Evolutionary conservation across 2,329 filamentous ascomycete species (phyloP), one percentile per base, ranked within the genome.

Genomic region (Pseudogymnoascus sp.): DNA sequence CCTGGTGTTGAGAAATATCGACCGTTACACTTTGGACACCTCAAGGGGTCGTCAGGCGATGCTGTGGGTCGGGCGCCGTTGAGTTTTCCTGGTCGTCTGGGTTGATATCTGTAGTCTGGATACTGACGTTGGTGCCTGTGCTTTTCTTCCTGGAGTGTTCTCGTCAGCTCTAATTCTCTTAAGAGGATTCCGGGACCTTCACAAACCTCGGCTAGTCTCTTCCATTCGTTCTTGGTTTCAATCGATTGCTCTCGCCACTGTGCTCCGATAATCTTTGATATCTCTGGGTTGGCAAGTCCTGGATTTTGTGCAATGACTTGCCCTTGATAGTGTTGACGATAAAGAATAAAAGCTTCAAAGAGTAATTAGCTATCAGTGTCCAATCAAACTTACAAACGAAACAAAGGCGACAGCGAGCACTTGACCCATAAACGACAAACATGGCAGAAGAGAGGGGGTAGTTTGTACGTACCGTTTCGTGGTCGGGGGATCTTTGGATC

Each of bases 31-130:
- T 87, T 90, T 35, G 81, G 78, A 71, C 90, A 93, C 67, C 83
- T 79, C 23, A 78, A 77, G n/a, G 80, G 76, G 60, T 83, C 80
- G 41, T 84, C 81, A 16, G 69, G 60, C 1, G 74, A 70, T 1
- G 75, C 71, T 1, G 75, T 72, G 40, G 70, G 65, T 14, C 64
- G 21, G 12, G 67, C 65, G 33, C 66, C 67, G 62, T 63, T 69
- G 43, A 66, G 14, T 62, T 70, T 73, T 7, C 71, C 71, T 55
- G 71, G 66, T 64, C 72, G 67, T 63, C 71, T 69, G 37, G 95
- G 95, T 73, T 96, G 91, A 73, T 97, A 99, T 66, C 92, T 87
- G 76, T 99, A 99, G 67, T 91, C 89, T 2, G 95, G 95, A 74
- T 97, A 96, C 76, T 93, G 90, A 66, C 88, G 87, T 71, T 91